phyloP scores from a whole-genome alignment of 2,329 filamentous ascomycete species.

The Helotiales sp. region DNA sequence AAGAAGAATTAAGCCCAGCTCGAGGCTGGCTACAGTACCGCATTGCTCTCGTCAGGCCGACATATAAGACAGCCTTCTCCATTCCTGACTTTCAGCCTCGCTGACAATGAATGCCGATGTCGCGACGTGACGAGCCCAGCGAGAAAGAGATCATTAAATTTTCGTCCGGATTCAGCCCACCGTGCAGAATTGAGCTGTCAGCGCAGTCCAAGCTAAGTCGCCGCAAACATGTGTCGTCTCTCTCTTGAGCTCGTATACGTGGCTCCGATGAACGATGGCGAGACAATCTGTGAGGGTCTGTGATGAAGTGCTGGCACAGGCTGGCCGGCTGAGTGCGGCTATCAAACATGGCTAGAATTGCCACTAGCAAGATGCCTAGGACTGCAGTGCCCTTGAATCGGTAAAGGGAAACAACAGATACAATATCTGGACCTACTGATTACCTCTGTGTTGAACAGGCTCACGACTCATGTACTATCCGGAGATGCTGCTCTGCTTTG shows the following conservation, averaged over 20 bases:
- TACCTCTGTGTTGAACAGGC: not conserved
- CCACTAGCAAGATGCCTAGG: not conserved
- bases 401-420: not conserved
- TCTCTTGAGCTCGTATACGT: not conserved
- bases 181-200: not conserved
- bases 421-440: not conserved
- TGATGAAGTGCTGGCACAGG: no score
- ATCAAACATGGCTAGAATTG: not conserved
- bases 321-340: not conserved
- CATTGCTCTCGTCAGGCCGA: not conserved
- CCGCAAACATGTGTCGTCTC: not conserved
- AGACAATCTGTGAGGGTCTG: not conserved
- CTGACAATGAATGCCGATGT: not conserved
- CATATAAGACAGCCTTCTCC: not conserved
- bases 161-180: not conserved
- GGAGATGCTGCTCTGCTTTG: not conserved
- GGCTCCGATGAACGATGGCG: conserved; percentile 7
- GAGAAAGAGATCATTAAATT: not conserved
- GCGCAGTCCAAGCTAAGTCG: not conserved
- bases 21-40: no score
- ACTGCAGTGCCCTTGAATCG: not conserved
- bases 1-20: no score
- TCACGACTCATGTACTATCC: conserved; percentile 6
- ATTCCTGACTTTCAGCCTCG: not conserved
- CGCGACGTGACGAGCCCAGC: not conserved